phyloP scores from a whole-genome alignment of 768 basidiomycete species.

The Boletus barrowsii region DNA sequence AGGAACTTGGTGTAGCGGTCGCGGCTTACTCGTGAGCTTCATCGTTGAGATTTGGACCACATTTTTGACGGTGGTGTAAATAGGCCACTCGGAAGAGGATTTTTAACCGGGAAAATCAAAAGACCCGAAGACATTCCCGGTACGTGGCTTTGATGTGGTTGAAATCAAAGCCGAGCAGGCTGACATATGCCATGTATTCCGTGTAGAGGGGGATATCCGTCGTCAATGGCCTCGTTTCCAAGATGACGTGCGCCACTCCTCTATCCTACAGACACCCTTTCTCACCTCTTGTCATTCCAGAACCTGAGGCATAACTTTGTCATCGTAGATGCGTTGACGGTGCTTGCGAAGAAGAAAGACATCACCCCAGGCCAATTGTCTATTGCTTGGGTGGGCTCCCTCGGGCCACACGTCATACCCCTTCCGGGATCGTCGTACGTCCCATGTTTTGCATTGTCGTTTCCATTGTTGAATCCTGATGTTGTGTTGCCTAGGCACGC shows the following conservation, averaged over 20 bases:
- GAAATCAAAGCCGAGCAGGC: too few relatives aligned
- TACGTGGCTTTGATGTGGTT: neutral
- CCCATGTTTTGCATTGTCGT: neutral
- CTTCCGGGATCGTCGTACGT: conserved; percentile 48
- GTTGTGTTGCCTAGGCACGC: conserved; percentile 21
- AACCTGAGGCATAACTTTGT: conserved; percentile 42
- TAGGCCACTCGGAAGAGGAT: conserved; percentile 28
- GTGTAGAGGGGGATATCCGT: conserved; percentile 41
- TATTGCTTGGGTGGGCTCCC: conserved; percentile 42
- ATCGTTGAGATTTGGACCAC: conserved; percentile 9
- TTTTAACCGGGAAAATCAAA: conserved; percentile 39
- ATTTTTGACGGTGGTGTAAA: neutral
- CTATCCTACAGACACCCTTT: neutral
- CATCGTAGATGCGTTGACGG: conserved; percentile 40
- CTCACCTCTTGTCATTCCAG: conserved; percentile 13
- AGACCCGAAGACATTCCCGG: conserved; percentile 33
- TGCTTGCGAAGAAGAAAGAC: conserved; percentile 40
- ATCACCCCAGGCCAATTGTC: conserved; percentile 43
- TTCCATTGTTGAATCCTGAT: neutral
- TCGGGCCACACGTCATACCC: conserved; percentile 45
- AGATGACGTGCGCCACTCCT: conserved; percentile 28
- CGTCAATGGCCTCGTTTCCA: conserved; percentile 41
- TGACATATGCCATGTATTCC: neutral
- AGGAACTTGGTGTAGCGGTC: conserved; percentile 52
- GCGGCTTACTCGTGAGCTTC: conserved; percentile 52